phyloP scores from a whole-genome alignment of 192 early-diverging fungal species.

The Rhizoclosmatium globosum region DNA sequence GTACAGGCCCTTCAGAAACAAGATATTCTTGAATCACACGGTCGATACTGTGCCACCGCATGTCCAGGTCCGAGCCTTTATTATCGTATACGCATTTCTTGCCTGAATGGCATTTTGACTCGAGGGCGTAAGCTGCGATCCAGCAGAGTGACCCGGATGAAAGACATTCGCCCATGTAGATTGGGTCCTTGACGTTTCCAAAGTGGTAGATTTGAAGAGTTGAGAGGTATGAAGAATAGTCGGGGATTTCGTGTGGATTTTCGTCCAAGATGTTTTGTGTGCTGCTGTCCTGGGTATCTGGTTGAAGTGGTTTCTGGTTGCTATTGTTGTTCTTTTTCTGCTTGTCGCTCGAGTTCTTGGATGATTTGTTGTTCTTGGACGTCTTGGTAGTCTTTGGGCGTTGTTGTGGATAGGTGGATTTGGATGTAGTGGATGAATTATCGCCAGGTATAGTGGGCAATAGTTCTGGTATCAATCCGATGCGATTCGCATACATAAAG shows the following conservation, averaged over 20 bases:
- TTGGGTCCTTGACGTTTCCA: slow-evolving; percentile 90
- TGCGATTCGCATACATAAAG: slow-evolving; percentile 71
- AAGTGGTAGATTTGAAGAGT: slow-evolving; percentile 85
- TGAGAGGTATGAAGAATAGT: slow-evolving; percentile 59
- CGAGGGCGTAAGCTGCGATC: slow-evolving; percentile 76
- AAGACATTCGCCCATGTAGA: slow-evolving; percentile 86
- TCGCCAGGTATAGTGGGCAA: slow-evolving; percentile 12
- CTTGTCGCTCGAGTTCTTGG: not conserved
- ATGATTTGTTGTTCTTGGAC: not conserved
- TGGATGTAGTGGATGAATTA: not conserved
- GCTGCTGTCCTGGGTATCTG: not conserved
- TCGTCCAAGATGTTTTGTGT: too few species aligned
- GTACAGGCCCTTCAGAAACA: slow-evolving; percentile 42
- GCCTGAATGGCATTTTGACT: slow-evolving; percentile 88
- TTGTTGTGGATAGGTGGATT: not conserved
- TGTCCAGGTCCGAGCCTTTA: slow-evolving; percentile 38
- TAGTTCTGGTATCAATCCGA: slow-evolving; percentile 75
- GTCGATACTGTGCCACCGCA: slow-evolving; percentile 81
- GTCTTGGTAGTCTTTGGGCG: not conserved
- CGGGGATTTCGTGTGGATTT: slow-evolving; percentile 42
- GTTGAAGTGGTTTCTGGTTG: not conserved
- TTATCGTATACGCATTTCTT: slow-evolving; percentile 51
- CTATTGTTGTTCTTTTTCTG: not conserved
- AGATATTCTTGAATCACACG: slow-evolving; percentile 79
- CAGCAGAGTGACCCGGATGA: slow-evolving; percentile 72